A percentile compares a stretch with the other conserved stretches of the same genome.
Evolutionary conservation across 169 alveolate genomes (phyloP).

Genomic region (Cryptosporidium ubiquitum): DNA sequence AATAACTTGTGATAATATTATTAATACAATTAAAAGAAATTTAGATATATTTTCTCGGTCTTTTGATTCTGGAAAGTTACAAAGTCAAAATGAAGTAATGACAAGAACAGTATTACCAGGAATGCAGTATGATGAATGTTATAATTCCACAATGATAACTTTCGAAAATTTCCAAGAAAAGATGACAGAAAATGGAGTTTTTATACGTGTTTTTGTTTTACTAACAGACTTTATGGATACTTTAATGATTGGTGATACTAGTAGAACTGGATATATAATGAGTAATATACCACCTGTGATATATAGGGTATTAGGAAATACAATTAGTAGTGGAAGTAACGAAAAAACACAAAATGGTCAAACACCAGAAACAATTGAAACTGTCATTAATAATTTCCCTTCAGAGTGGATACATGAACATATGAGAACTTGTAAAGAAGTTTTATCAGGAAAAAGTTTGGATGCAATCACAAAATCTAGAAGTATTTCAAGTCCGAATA

Average conservation of each 20-base stretch:
- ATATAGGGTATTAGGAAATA: conserved; percentile 7
- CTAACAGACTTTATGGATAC: conserved; percentile 61
- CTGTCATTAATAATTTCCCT: conserved; percentile 51
- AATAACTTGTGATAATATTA: conserved; percentile 44
- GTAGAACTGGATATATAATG: conserved; percentile 38
- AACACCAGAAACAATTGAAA: conserved; percentile 4
- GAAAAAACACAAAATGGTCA: background rate
- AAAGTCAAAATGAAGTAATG: conserved; percentile 24
- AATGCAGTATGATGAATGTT: conserved; percentile 70
- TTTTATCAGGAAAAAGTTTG: conserved; percentile 53
- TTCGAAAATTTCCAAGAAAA: conserved; percentile 39
- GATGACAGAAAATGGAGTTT: conserved; percentile 29
- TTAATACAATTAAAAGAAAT: conserved; percentile 12
- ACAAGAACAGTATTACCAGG: conserved; percentile 71
- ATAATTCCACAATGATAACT: conserved; percentile 52
- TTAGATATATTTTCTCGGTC: conserved; percentile 1
- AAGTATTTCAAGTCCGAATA: background rate
- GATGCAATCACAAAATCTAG: conserved; percentile 13
- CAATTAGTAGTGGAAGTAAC: background rate
- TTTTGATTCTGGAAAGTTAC: background rate
- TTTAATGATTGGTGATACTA: conserved; percentile 46
- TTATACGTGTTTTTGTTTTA: conserved; percentile 28
- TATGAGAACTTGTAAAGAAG: conserved; percentile 58
- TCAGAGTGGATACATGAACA: conserved; percentile 75
- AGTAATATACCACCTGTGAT: conserved; percentile 51